Conservation (phyloP, 306 rosid genomes). For the Castanopsis chinensis region DNA sequence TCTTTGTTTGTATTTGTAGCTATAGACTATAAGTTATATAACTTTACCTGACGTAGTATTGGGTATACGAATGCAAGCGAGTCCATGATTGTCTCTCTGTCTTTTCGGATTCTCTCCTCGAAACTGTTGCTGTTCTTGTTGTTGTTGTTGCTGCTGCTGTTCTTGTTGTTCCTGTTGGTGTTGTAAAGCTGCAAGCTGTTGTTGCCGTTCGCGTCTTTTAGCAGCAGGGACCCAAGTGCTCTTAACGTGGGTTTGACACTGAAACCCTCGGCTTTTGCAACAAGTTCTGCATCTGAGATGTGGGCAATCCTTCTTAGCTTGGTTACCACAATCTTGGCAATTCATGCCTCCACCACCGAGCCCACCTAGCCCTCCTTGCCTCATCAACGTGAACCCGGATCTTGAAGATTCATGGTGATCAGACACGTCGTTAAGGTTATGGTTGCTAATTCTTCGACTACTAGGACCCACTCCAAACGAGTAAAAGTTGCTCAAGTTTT, state of each 20-base stretch:
- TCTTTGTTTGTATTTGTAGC: constrained; percentile 8
- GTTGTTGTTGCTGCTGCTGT: constrained; percentile 30
- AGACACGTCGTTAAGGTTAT: constrained; percentile 40
- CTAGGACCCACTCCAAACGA: constrained; percentile 79
- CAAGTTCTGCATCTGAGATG: constrained; percentile 91
- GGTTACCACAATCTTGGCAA: constrained; percentile 97
- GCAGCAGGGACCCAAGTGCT: constrained; percentile 99
- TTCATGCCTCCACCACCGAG: constrained; percentile 46
- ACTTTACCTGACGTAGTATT: constrained; percentile 70
- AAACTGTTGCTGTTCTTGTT: constrained; percentile 20
- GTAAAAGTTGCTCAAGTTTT: constrained; percentile 45
- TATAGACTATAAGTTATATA: constrained; percentile 1
- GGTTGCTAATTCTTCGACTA: constrained; percentile 23
- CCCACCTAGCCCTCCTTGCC: constrained; percentile 43
- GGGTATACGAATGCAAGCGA: constrained; percentile 62
- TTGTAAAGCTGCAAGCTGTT: constrained; percentile 55
- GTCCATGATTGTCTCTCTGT: constrained; percentile 60
- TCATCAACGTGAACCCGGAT: constrained; percentile 63
- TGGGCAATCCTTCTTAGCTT: constrained; percentile 85
- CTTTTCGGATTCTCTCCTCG: constrained; percentile 50
- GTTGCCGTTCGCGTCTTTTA: constrained; percentile 85
- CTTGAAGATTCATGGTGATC: constrained; percentile 47
- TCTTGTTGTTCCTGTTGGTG: constrained; percentile 23
- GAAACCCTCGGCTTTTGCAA: constrained; percentile 95
- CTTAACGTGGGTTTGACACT: constrained; percentile 86